These are phyloP conservation scores for Fistulifera solaris DNA, from an alignment of 108 stramenopile genomes.

Conservation along the genomic window DNA sequence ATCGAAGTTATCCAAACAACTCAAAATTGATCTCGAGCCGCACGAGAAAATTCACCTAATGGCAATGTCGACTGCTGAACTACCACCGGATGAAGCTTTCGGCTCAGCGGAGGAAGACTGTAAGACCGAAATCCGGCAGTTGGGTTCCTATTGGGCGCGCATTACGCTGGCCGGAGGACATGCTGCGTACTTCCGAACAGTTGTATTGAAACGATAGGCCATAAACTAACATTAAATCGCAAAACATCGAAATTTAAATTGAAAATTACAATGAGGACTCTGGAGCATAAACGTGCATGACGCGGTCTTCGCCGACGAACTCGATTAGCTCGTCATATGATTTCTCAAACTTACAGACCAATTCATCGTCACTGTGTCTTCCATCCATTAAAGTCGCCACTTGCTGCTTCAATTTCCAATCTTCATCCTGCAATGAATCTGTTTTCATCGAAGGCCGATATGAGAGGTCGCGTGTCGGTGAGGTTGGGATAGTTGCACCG, in stretches of 20 bases:
- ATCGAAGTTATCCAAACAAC: conserved; percentile 71
- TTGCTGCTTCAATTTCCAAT: conserved; percentile 4
- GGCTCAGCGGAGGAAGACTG: conserved; percentile 32
- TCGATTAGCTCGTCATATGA: conserved; percentile 53
- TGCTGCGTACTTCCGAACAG: conserved; percentile 40
- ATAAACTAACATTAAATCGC: too few species aligned
- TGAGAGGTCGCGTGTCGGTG: not conserved
- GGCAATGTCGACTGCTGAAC: conserved; percentile 24
- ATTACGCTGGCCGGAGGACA: conserved; percentile 59
- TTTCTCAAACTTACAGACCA: conserved; percentile 56
- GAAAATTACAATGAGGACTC: too few species aligned
- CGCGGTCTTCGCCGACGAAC: conserved; percentile 16
- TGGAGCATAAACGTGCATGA: conserved; percentile 1
- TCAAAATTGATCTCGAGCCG: conserved; percentile 74
- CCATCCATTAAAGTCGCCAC: conserved; percentile 60
- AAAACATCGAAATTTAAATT: too few species aligned
- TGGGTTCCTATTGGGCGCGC: conserved; percentile 69
- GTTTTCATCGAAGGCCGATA: not conserved
- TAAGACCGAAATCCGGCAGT: conserved; percentile 32
- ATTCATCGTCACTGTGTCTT: conserved; percentile 66
- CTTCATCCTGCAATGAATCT: conserved; percentile 13
- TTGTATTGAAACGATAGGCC: conserved; percentile 2
- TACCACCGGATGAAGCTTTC: conserved; percentile 16
- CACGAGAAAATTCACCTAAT: conserved; percentile 59
- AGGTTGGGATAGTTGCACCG: not conserved